Conservation (phyloP, 805 yeast genomes). For the Sugiyamaella valdiviana region DNA sequence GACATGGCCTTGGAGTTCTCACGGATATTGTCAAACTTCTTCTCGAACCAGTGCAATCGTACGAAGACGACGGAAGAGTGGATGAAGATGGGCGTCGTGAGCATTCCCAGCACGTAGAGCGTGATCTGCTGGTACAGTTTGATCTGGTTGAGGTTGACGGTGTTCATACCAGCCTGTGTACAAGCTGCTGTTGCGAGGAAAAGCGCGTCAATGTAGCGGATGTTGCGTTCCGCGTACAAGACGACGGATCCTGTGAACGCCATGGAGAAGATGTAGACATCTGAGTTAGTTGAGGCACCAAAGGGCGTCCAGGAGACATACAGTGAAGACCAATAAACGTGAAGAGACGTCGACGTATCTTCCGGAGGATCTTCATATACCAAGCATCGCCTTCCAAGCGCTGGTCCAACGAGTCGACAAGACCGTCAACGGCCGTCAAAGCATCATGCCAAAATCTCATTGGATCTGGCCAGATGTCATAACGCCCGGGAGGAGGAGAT, state of each 20-base stretch:
- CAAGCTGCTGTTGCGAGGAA: conserved; percentile 70
- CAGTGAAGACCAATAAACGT: conserved; percentile 20
- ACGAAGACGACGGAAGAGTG: conserved; percentile 72
- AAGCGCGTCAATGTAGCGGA: conserved; percentile 67
- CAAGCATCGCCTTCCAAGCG: background rate
- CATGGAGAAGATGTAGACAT: conserved; percentile 53
- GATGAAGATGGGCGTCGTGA: conserved; percentile 84
- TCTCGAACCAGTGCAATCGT: conserved; percentile 83
- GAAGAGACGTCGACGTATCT: conserved; percentile 2
- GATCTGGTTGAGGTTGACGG: conserved; percentile 60
- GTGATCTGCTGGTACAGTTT: conserved; percentile 73
- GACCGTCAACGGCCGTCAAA: background rate
- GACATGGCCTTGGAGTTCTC: conserved; percentile 70
- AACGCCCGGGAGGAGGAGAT: no score
- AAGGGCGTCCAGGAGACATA: conserved; percentile 26
- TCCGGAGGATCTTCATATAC: background rate
- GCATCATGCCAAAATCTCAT: background rate
- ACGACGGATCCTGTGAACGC: conserved; percentile 65
- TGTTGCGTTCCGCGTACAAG: conserved; percentile 66
- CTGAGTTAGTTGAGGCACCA: background rate
- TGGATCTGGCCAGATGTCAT: no score
- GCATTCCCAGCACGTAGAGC: conserved; percentile 52
- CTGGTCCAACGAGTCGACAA: background rate
- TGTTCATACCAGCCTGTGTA: conserved; percentile 90
- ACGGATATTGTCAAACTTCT: conserved; percentile 76